A percentile compares a stretch with the other conserved stretches of the same genome.
Conservation (phyloP, 1,139 yeast genomes). For the Blastobotrys raffinosifermentans region DNA sequence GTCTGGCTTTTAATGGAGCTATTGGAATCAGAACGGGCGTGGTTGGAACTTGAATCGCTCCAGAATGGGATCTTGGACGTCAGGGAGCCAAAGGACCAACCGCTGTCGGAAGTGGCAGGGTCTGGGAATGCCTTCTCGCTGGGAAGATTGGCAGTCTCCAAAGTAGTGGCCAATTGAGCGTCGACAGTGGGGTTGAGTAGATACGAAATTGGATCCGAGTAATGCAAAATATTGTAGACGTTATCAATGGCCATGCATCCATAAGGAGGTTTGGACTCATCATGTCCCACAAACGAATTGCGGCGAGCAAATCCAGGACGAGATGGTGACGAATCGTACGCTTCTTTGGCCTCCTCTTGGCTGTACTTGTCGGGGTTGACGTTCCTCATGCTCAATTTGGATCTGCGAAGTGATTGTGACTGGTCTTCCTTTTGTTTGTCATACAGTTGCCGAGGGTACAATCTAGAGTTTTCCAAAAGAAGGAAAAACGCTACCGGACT, state of each 20-base stretch:
- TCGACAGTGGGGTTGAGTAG: slow-evolving; percentile 37
- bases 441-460: slow-evolving; percentile 25
- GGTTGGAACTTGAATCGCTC: slow-evolving; percentile 4
- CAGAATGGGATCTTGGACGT: slow-evolving; percentile 19
- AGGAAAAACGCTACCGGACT: slow-evolving; percentile 83
- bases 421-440: slow-evolving; percentile 11
- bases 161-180: slow-evolving; percentile 22
- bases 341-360: too few relatives aligned
- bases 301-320: neutral
- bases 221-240: slow-evolving; percentile 36
- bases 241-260: slow-evolving; percentile 38
- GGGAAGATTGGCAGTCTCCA: slow-evolving; percentile 28
- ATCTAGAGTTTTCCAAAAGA: slow-evolving; percentile 25
- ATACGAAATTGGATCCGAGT: slow-evolving; percentile 38
- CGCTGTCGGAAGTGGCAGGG: slow-evolving; percentile 7
- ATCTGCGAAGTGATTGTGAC: too few relatives aligned
- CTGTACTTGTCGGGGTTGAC: neutral
- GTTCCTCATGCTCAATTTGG: neutral
- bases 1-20: neutral
- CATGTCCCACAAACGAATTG: neutral
- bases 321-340: neutral
- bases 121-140: slow-evolving; percentile 23
- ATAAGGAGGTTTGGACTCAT: slow-evolving; percentile 21
- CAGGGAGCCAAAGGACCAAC: slow-evolving; percentile 19
- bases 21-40: neutral